Evolutionary conservation across 2,329 filamentous ascomycete species (phyloP).

Genomic region (Xenoacremonium recifei): DNA sequence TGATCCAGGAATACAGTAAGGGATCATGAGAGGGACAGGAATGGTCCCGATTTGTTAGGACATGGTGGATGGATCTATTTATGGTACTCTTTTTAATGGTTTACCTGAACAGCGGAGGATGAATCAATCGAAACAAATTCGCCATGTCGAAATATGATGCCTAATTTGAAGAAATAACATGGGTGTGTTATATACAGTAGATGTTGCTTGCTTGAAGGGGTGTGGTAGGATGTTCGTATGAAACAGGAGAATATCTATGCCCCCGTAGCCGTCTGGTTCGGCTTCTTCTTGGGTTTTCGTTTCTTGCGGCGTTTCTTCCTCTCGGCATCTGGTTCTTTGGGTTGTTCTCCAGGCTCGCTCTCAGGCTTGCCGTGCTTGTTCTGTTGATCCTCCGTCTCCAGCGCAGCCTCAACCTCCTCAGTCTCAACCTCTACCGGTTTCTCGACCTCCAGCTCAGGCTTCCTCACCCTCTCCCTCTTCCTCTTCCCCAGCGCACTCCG

Average conservation of each 20-base stretch:
- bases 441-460: slow-evolving; percentile 10
- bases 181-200: no score
- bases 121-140: no score
- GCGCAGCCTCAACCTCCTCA: slow-evolving; percentile 3
- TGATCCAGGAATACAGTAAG: no score
- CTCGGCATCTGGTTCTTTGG: neutral
- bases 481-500: slow-evolving; percentile 37
- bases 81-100: no score
- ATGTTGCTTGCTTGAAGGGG: no score
- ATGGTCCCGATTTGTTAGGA: no score
- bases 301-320: slow-evolving; percentile 22
- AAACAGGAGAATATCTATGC: neutral
- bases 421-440: slow-evolving; percentile 1
- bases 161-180: no score
- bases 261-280: slow-evolving; percentile 16
- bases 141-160: no score
- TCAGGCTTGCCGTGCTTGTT: slow-evolving; percentile 13
- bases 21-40: no score
- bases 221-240: no score
- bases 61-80: no score
- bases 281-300: slow-evolving; percentile 29
- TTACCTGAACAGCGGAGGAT: no score
- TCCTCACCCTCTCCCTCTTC: slow-evolving; percentile 35
- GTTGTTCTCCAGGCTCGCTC: slow-evolving; percentile 7
- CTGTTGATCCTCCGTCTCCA: neutral